Base-by-base conservation (phyloP, 345 rosid species). In the Turritis glabra region DNA sequence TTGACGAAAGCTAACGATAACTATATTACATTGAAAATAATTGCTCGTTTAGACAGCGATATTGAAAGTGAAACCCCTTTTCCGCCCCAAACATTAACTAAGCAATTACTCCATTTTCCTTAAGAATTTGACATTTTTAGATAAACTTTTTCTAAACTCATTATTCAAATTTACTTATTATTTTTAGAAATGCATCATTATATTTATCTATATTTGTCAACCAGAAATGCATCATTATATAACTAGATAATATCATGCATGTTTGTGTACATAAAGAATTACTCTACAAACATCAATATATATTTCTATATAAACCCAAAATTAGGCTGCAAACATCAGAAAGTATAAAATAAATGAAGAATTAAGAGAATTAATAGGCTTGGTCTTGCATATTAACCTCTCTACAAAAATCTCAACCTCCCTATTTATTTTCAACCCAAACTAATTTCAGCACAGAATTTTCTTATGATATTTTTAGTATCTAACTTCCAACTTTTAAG, bases 1-100 rank as follows among this genome's bases (percentile, higher is more conserved):
- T 74, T 57, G 67, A 47, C 19, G 52, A 66, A 48, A 75, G 46
- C 61, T 75, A 48, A 35, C 19, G 67, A 37, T 38, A 52, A 32
- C 37, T 17, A 60, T 14, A 5, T 32, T 54, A 30, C 47, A 55
- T 27, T 14, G 43, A 74, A 66, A 48, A 4, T 32, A 56, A 7
- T 54, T 55, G 47, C 15, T 54, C 8, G 37, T 12, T 23, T 32
- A 54, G 65, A 64, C 40, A 44, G 15, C 11, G 65, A 73, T 23
- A 8, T 23, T 64, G 71, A 73, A 73, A 73, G 21, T 33, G 71
- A 64, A 41, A 22, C 17, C 7, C 57, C 3, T 41, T 46, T 23
- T 50, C 13, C 32, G 19, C 21, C 32, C 38, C 15, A 2, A 26
- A 27, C 26, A 63, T 17, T 44, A 63, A 26, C 17, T 64, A 22